Percentiles rank a stretch among this genome's conserved stretches.
Conservation (phyloP, 2,329 filamentous ascomycete species). For the Botryotinia narcissicola region DNA sequence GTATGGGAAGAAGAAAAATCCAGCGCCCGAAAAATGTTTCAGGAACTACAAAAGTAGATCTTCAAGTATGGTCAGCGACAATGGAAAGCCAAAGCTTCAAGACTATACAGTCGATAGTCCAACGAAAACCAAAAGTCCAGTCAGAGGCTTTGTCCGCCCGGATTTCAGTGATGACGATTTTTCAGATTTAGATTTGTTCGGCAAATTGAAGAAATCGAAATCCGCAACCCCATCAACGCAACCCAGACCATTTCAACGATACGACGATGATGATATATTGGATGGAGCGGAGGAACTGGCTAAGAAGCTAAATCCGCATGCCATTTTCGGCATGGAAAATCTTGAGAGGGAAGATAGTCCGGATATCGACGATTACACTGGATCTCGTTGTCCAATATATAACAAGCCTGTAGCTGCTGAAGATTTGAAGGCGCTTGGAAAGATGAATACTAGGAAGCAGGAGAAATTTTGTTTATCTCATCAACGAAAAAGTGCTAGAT, state of each 20-base stretch:
- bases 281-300: constrained; percentile 8
- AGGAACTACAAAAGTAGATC: constrained; percentile 10
- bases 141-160: not conserved
- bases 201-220: not conserved
- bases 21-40: not conserved
- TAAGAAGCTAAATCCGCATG: not conserved
- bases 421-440: constrained; percentile 53
- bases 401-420: constrained; percentile 54
- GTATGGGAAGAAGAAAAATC: constrained; percentile 15
- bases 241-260: constrained; percentile 8
- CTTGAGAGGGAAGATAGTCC: not conserved
- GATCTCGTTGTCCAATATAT: constrained; percentile 63
- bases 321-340: not conserved
- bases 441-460: constrained; percentile 58
- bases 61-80: constrained; percentile 11
- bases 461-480: constrained; percentile 63
- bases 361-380: constrained; percentile 3
- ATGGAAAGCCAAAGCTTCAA: constrained; percentile 1
- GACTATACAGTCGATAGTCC: not conserved
- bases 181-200: not conserved
- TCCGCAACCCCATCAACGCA: not conserved
- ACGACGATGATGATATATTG: constrained; percentile 13
- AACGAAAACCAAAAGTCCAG: not conserved
- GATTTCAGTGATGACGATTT: constrained; percentile 10
- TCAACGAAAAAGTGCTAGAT: constrained; percentile 52